Percentiles rank a stretch among this genome's conserved stretches.
Evolutionary conservation across 1,139 yeast species (phyloP).

Genomic region (Geotrichum europaeum): DNA sequence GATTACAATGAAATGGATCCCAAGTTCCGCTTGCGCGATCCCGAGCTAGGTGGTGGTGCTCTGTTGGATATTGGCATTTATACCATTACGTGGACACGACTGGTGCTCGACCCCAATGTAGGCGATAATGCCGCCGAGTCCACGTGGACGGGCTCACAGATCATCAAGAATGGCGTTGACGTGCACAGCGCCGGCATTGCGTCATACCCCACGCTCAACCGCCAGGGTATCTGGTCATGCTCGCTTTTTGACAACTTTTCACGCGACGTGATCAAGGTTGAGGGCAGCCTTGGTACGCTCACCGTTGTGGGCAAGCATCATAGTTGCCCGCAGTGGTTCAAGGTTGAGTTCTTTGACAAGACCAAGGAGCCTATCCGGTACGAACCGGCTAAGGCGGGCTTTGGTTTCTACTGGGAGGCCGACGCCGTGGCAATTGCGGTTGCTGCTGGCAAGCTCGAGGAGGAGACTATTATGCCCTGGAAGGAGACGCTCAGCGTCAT

Average conservation of each 20-base stretch:
- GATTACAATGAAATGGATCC: slow-evolving; percentile 33
- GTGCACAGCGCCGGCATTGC: slow-evolving; percentile 29
- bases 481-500: slow-evolving; percentile 43
- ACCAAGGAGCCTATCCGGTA: slow-evolving; percentile 18
- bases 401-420: slow-evolving; percentile 50
- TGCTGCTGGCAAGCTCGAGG: slow-evolving; percentile 40
- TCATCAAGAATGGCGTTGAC: slow-evolving; percentile 29
- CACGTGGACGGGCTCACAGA: slow-evolving; percentile 22
- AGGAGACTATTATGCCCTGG: slow-evolving; percentile 37
- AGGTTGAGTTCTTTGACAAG: slow-evolving; percentile 19
- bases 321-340: slow-evolving; percentile 29
- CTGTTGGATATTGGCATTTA: slow-evolving; percentile 57
- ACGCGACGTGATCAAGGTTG: slow-evolving; percentile 26
- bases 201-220: slow-evolving; percentile 28
- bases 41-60: slow-evolving; percentile 54
- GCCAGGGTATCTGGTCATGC: slow-evolving; percentile 31
- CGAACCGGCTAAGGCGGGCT: slow-evolving; percentile 27
- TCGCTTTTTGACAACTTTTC: slow-evolving; percentile 26
- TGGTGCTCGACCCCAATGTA: slow-evolving; percentile 31
- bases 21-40: slow-evolving; percentile 37
- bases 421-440: slow-evolving; percentile 36
- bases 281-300: slow-evolving; percentile 34
- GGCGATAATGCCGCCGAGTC: slow-evolving; percentile 26
- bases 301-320: slow-evolving; percentile 29
- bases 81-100: slow-evolving; percentile 42